A percentile compares a stretch with the other conserved stretches of the same genome.
These are phyloP conservation scores for Sclerotinia glacialis DNA, from an alignment of 2,329 filamentous ascomycete genomes.

Conservation along the genomic window DNA sequence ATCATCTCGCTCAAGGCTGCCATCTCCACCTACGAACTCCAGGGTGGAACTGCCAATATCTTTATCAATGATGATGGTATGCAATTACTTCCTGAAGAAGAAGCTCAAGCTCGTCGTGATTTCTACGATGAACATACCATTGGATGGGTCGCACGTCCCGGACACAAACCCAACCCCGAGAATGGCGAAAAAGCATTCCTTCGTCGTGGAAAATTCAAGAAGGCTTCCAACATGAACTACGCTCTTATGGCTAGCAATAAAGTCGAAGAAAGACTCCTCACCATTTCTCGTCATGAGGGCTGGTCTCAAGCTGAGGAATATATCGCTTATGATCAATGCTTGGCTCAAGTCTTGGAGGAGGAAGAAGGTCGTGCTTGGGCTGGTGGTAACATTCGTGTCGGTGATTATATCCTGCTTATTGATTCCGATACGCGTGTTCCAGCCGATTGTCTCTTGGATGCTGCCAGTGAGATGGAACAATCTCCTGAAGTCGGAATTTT, in stretches of 20 bases:
- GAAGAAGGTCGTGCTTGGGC: constrained; percentile 71
- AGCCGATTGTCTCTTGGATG: constrained; percentile 72
- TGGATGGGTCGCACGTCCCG: constrained; percentile 59
- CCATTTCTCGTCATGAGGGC: constrained; percentile 33
- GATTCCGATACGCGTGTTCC: constrained; percentile 80
- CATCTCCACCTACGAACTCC: constrained; percentile 72
- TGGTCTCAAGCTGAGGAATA: constrained; percentile 71
- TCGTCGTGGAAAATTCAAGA: constrained; percentile 53
- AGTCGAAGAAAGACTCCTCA: constrained; percentile 18
- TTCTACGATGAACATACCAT: constrained; percentile 69
- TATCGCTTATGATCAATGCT: constrained; percentile 60
- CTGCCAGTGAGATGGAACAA: constrained; percentile 78
- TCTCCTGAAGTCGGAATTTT: constrained; percentile 76
- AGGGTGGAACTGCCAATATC: constrained; percentile 73
- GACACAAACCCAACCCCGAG: constrained; percentile 17
- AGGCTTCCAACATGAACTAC: constrained; percentile 53
- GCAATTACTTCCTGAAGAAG: constrained; percentile 62
- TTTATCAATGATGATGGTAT: constrained; percentile 75
- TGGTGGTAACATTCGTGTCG: constrained; percentile 80
- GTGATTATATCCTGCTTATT: constrained; percentile 77
- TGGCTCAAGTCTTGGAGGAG: constrained; percentile 62
- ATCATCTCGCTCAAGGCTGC: constrained; percentile 75
- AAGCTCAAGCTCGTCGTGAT: constrained; percentile 60
- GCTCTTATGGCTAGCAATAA: constrained; percentile 43
- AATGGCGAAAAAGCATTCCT: constrained; percentile 42